Conservation (phyloP, 176 grass and related monocot genomes). For the Themeda triandra region DNA sequence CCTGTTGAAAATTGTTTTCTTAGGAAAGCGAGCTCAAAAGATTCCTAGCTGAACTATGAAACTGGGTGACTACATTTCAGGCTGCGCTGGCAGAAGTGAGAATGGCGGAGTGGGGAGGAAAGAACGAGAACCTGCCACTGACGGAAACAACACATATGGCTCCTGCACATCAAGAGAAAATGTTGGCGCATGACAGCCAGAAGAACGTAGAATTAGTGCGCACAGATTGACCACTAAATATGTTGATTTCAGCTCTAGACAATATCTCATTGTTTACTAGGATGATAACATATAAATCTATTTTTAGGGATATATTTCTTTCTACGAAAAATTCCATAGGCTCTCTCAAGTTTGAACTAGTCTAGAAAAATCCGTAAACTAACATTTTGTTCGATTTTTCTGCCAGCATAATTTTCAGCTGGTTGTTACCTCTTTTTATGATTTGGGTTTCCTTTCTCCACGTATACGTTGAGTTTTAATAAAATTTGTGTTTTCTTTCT, state of each 20-base stretch:
- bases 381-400: no score
- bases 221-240: not conserved
- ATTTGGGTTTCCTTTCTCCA: no score
- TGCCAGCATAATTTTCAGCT: no score
- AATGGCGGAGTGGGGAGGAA: slow-evolving; percentile 27
- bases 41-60: not conserved
- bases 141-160: not conserved
- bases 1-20: not conserved
- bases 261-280: not conserved
- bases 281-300: not conserved
- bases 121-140: not conserved
- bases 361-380: no score
- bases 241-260: not conserved
- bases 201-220: not conserved
- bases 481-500: no score
- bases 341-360: no score
- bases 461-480: no score
- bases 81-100: slow-evolving; percentile 40
- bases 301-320: not conserved
- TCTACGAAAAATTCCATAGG: no score
- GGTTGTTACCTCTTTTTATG: no score
- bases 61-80: slow-evolving; percentile 34
- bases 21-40: not conserved
- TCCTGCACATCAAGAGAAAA: not conserved
- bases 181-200: not conserved